Percentiles rank a stretch among this genome's conserved stretches.
Evolutionary conservation across 2,329 filamentous ascomycete genomes (phyloP).

Genomic region (Diaporthe sp.): DNA sequence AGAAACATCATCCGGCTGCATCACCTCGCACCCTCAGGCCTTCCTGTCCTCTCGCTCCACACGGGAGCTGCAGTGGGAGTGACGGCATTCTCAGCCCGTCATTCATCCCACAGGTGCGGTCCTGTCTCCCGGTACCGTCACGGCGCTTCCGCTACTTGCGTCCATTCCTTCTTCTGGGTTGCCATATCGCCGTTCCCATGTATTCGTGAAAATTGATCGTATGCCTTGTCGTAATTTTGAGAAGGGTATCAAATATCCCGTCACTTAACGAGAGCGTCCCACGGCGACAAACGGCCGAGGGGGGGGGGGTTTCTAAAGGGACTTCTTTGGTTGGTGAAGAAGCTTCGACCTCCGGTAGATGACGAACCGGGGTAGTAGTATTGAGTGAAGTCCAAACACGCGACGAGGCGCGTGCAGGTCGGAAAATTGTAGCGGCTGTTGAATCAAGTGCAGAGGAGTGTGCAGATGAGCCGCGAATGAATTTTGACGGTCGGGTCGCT

Average conservation of each 20-base stretch:
- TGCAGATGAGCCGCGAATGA: conserved; percentile 25
- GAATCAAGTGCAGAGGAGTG: conserved; percentile 22
- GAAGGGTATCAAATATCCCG: conserved; percentile 29
- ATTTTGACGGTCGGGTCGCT: conserved; percentile 28
- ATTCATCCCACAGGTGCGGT: conserved; percentile 1
- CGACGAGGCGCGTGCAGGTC: conserved; percentile 29
- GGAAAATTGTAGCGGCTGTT: conserved; percentile 28
- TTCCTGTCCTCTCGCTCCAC: conserved; percentile 23
- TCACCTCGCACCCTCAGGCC: not conserved
- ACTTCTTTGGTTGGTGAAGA: conserved; percentile 32
- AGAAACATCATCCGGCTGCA: conserved; percentile 11
- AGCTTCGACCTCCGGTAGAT: conserved; percentile 34
- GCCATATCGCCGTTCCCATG: conserved; percentile 32
- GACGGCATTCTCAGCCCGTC: conserved; percentile 31
- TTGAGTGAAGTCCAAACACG: conserved; percentile 20
- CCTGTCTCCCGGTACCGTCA: conserved; percentile 10
- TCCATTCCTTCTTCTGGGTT: conserved; percentile 16
- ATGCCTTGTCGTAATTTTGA: conserved; percentile 35
- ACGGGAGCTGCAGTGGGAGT: conserved; percentile 21
- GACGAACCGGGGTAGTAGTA: conserved; percentile 38
- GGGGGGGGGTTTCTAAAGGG: conserved; percentile 11
- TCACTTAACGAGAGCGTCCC: conserved; percentile 31
- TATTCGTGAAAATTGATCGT: conserved; percentile 33
- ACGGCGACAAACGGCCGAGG: conserved; percentile 8
- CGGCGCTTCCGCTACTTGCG: conserved; percentile 17